Percentiles rank a stretch among this genome's conserved stretches.
Conservation (phyloP, 2,329 filamentous ascomycete genomes). For the Ascochyta koolunga region DNA sequence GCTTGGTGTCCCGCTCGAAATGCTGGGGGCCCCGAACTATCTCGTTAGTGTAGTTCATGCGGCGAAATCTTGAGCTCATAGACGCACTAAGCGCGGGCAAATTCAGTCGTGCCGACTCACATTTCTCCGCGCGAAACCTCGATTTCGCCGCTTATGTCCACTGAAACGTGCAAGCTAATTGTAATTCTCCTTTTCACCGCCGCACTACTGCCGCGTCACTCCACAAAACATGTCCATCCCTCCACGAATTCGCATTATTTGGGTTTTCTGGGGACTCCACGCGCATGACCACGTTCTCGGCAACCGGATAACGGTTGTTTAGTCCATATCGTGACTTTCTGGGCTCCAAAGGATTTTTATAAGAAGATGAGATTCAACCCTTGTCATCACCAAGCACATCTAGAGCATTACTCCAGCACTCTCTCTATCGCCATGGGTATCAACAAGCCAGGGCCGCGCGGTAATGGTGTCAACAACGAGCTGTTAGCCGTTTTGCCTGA, state of each 20-base stretch:
- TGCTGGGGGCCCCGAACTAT: neutral
- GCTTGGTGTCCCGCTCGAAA: too few relatives aligned
- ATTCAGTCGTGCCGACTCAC: neutral
- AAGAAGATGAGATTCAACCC: neutral
- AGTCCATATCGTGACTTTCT: neutral
- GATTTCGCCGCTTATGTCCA: neutral
- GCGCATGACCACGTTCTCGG: neutral
- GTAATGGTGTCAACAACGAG: slow-evolving; percentile 1
- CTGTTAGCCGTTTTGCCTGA: slow-evolving; percentile 12
- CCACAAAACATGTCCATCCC: neutral
- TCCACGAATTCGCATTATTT: neutral
- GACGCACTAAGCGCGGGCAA: neutral
- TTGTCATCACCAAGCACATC: neutral
- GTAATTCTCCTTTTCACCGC: neutral
- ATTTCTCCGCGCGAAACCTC: neutral
- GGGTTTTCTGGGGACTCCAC: neutral
- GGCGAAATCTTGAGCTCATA: neutral
- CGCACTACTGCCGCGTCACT: neutral
- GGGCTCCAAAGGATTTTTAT: neutral
- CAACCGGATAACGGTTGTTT: neutral
- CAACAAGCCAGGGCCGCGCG: neutral
- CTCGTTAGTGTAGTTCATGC: neutral
- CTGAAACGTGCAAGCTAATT: too few relatives aligned
- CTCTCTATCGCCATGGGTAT: slow-evolving; percentile 1
- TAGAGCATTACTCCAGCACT: neutral